Evolutionary conservation across 768 basidiomycete species (phyloP), one percentile per base, ranked within the genome.

Genomic region (Gloeopeniophorella convolvens): DNA sequence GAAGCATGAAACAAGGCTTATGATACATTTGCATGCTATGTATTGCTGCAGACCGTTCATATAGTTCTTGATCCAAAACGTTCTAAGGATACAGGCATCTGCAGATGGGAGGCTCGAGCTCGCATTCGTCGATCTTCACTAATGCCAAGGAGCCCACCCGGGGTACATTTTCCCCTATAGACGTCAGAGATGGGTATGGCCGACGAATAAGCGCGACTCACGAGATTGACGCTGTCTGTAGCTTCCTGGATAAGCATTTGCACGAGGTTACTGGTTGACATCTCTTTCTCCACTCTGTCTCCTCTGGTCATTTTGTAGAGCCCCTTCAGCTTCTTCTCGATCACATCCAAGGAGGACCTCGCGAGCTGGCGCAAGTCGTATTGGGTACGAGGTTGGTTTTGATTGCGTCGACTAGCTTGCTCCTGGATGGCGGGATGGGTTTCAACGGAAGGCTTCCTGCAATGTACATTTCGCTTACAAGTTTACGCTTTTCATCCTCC

Each of bases 201-300:
- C 33, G 26, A 35, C 8, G 26, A 21, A 45, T 16, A 30, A 16
- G 9, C 24, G 15, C 3, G 8, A 65, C 79, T 60, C 45, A 79
- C 85, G 67, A 99, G 66, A 61, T 96, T 93, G 18, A 63, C 66
- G 2, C 68, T 60, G 65, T 83, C 81, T 3, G 79, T 89, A 13
- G 96, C 90, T 63, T 96, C 89, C 60, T 89, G 84, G 50, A 98
- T 94, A 47, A 98, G 71, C 61, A 84, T 76, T 62, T 97, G 90
- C 50, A 97, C 96, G 42, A 97, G 73, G 68, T 89, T 93, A 51
- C 80, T 85, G 16, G 88, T 89, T 26, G 87, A 81, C 16, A 77
- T 78, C 46, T 74, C 71, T 50, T 66, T 68, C 39, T 72, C 70
- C 2, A 65, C 68, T 10, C 55, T 50, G 31, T 58, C 57, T 36